A percentile compares a stretch with the other conserved stretches of the same genome.
These are phyloP conservation scores for Candida dajiaensis DNA, from an alignment of 805 yeast genomes.

Conservation along the genomic window DNA sequence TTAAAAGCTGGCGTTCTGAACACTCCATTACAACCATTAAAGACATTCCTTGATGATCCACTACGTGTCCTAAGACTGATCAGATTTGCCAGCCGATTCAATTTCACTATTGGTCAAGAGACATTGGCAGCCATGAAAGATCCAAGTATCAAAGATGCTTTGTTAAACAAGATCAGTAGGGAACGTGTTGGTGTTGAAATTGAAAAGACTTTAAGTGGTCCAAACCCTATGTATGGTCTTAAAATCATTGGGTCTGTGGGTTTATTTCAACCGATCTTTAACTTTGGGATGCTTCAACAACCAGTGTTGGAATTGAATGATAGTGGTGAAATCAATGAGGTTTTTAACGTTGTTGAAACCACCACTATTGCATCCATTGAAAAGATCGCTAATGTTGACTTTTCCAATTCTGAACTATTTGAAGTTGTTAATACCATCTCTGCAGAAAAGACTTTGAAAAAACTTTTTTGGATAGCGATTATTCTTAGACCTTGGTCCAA, in stretches of 20 bases:
- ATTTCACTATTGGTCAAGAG: conserved; percentile 55
- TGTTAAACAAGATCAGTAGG: conserved; percentile 72
- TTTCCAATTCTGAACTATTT: conserved; percentile 1
- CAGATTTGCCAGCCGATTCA: conserved; percentile 77
- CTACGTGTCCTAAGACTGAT: conserved; percentile 79
- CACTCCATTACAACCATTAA: conserved; percentile 81
- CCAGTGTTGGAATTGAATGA: conserved; percentile 20
- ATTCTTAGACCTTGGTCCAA: conserved; percentile 46
- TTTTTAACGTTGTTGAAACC: conserved; percentile 6
- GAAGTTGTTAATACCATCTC: neutral
- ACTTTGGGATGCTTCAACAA: conserved; percentile 22
- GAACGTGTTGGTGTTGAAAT: conserved; percentile 89
- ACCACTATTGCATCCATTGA: conserved; percentile 24
- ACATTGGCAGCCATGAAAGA: conserved; percentile 60
- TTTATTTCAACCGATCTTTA: conserved; percentile 55
- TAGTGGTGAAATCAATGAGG: conserved; percentile 2
- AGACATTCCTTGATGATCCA: conserved; percentile 93
- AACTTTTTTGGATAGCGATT: conserved; percentile 35
- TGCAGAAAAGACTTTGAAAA: conserved; percentile 7
- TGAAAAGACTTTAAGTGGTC: conserved; percentile 65
- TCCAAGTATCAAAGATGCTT: conserved; percentile 47
- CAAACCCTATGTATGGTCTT: conserved; percentile 59
- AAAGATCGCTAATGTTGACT: conserved; percentile 3
- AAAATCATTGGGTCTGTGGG: conserved; percentile 48
- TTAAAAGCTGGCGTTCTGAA: conserved; percentile 63